A percentile compares a stretch with the other conserved stretches of the same genome.
phyloP scores from a whole-genome alignment of 1,284 basidiomycete genomes.

The Tremellales sp. region DNA sequence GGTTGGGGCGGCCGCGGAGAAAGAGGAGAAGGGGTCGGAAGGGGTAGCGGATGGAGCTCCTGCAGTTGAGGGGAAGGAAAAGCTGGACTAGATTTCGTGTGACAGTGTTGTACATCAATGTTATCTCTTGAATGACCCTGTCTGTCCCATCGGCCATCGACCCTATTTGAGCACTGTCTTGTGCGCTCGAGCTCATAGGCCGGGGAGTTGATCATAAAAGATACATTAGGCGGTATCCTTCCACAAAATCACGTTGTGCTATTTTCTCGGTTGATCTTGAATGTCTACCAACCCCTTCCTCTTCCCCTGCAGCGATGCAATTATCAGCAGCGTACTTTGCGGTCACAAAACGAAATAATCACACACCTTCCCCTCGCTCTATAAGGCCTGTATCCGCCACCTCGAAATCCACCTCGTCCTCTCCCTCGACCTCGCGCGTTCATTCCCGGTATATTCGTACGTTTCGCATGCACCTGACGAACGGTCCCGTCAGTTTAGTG shows the following conservation, averaged over 20 bases:
- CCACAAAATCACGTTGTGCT: too few species aligned
- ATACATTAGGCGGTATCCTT: too few species aligned
- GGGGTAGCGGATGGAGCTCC: conserved; percentile 3
- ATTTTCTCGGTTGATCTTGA: too few species aligned
- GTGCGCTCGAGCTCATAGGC: too few species aligned
- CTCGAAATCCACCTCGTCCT: conserved; percentile 53
- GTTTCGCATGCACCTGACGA: conserved; percentile 77
- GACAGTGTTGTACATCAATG: neutral
- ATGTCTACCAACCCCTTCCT: conserved; percentile 11
- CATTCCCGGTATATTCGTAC: conserved; percentile 89
- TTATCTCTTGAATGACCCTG: neutral
- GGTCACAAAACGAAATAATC: neutral
- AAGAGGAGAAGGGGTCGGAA: conserved; percentile 6
- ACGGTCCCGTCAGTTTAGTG: conserved; percentile 1
- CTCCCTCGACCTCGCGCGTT: conserved; percentile 68
- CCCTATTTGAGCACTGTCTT: too few species aligned
- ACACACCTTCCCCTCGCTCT: conserved; percentile 72
- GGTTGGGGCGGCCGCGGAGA: conserved; percentile 1
- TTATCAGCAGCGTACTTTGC: neutral
- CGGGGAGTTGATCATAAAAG: too few species aligned
- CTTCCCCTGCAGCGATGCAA: conserved; percentile 1
- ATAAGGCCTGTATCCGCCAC: conserved; percentile 68
- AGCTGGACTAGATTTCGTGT: conserved; percentile 1
- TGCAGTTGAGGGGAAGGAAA: conserved; percentile 6
- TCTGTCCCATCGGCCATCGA: too few species aligned